Conservation (phyloP, 768 basidiomycete species). For the Leucosporidium scottii region DNA sequence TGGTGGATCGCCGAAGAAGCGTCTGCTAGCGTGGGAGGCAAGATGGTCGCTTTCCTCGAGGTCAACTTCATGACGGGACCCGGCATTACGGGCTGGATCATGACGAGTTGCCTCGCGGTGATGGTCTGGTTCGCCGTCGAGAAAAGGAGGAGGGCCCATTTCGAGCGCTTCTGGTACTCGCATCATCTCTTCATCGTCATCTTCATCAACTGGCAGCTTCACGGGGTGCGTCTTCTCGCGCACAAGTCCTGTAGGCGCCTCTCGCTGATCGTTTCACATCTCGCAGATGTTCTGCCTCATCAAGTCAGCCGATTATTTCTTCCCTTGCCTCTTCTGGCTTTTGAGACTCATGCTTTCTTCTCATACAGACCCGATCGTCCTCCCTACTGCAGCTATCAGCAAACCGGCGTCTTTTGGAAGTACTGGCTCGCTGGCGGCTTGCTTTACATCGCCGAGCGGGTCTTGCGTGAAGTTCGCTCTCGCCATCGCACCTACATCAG, state of each 20-base stretch:
- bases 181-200: conserved; percentile 64
- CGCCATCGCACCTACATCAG: conserved; percentile 86
- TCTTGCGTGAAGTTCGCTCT: conserved; percentile 84
- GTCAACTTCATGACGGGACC: conserved; percentile 66
- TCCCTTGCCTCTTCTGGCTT: conserved; percentile 39
- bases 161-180: conserved; percentile 70
- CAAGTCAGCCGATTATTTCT: conserved; percentile 37
- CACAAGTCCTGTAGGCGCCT: not conserved
- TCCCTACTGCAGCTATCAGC: conserved; percentile 76
- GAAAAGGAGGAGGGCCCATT: conserved; percentile 52
- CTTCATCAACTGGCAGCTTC: conserved; percentile 79
- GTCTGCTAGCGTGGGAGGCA: conserved; percentile 56
- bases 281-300: conserved; percentile 62
- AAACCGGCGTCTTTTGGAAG: conserved; percentile 91
- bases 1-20: conserved; percentile 41
- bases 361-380: conserved; percentile 35
- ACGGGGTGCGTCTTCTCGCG: conserved; percentile 9
- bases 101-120: conserved; percentile 55
- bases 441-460: conserved; percentile 72
- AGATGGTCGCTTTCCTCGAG: conserved; percentile 61
- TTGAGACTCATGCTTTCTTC: not conserved
- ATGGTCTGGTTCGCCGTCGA: conserved; percentile 85
- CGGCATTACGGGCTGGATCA: conserved; percentile 40
- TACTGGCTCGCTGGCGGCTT: conserved; percentile 84
- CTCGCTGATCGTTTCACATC: not conserved